phyloP scores from a whole-genome alignment of 495 filamentous ascomycete species.

The Xylaria castorea region DNA sequence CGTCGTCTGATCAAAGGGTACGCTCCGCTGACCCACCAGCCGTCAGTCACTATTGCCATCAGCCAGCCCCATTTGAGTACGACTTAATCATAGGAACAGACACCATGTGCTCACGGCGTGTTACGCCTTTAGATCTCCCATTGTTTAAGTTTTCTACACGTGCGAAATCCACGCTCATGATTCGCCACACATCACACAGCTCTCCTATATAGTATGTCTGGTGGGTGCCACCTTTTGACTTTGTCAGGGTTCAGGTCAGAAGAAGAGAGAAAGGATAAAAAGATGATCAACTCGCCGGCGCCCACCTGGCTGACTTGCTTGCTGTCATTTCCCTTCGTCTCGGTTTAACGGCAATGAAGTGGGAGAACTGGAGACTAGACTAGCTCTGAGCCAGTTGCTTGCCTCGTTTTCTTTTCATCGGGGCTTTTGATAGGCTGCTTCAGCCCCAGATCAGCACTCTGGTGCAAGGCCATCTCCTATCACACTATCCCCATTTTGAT shows the following conservation, averaged over 20 bases:
- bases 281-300: conserved; percentile 5
- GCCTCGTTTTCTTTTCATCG: conserved; percentile 1
- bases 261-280: conserved; percentile 11
- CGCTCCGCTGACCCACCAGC: conserved; percentile 23
- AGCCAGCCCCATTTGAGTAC: background rate
- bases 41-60: background rate
- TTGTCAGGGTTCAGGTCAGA: background rate
- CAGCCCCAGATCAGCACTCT: background rate
- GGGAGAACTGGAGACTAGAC: background rate
- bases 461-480: conserved; percentile 1
- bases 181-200: conserved; percentile 29
- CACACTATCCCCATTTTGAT: background rate
- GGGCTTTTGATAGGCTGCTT: conserved; percentile 13
- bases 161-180: conserved; percentile 38
- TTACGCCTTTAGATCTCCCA: conserved; percentile 7
- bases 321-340: background rate
- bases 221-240: background rate
- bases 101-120: conserved; percentile 14
- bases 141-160: conserved; percentile 33
- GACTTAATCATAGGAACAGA: conserved; percentile 4
- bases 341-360: conserved; percentile 13
- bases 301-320: conserved; percentile 19
- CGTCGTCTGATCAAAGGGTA: conserved; percentile 18
- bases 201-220: too few relatives aligned
- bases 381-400: background rate